Evolutionary conservation across 139 green algal genomes (phyloP).

Genomic region (Asterochloris sp.): DNA sequence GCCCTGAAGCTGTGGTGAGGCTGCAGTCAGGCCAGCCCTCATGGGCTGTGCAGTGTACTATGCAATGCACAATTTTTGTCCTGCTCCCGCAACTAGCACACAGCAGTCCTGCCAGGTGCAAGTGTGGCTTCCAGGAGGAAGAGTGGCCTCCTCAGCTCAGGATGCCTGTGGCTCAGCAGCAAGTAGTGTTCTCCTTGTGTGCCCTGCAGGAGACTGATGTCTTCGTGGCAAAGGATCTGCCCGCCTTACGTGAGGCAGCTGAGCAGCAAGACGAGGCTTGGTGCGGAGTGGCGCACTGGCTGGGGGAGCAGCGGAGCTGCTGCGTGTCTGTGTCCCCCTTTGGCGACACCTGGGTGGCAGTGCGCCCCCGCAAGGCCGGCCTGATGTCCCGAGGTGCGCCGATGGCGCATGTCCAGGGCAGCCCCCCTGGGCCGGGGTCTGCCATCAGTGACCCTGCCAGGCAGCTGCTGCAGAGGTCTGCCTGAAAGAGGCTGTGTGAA

Average conservation of each 20-base stretch:
- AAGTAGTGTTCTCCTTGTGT: not conserved
- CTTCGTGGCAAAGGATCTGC: slow-evolving; percentile 18
- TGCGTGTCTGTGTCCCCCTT: slow-evolving; percentile 29
- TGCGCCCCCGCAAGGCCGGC: not conserved
- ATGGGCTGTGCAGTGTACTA: not conserved
- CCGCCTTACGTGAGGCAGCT: slow-evolving; percentile 15
- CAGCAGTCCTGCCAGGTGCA: not conserved
- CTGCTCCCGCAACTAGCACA: not conserved
- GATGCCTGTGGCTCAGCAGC: too few species aligned
- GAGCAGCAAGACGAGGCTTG: slow-evolving; percentile 22
- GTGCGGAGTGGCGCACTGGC: slow-evolving; percentile 33
- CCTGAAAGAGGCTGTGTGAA: too few species aligned
- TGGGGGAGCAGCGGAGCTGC: slow-evolving; percentile 3
- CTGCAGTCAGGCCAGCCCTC: not conserved
- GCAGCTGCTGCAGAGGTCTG: not conserved
- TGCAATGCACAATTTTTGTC: not conserved
- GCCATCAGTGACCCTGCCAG: too few species aligned
- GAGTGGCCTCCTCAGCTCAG: too few species aligned
- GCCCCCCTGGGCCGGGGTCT: not conserved
- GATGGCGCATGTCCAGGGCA: not conserved
- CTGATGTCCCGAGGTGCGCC: not conserved
- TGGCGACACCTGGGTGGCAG: slow-evolving; percentile 29
- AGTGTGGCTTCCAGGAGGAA: too few species aligned
- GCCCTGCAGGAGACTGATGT: slow-evolving; percentile 33
- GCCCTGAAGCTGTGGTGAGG: slow-evolving; percentile 5